A percentile compares a stretch with the other conserved stretches of the same genome.
phyloP scores from a whole-genome alignment of 1,139 yeast species.

The Candida labiduridarum region DNA sequence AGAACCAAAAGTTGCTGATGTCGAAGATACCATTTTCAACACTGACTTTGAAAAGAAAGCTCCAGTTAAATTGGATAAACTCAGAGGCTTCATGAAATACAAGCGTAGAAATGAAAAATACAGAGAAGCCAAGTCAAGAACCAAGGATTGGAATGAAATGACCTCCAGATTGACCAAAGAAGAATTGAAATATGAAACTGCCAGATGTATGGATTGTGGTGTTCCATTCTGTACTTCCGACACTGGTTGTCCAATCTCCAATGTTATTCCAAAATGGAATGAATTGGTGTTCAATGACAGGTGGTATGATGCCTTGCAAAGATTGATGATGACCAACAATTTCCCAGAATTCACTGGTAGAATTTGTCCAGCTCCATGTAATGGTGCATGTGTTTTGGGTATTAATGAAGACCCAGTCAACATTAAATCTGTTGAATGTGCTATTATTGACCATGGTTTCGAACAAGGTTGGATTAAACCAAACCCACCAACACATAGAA shows the following conservation, averaged over 20 bases:
- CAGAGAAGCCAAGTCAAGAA: constrained; percentile 74
- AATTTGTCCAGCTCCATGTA: constrained; percentile 99
- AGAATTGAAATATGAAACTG: constrained; percentile 88
- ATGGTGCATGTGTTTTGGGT: constrained; percentile 96
- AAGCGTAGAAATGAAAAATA: constrained; percentile 86
- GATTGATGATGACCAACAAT: constrained; percentile 93
- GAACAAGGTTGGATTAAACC: constrained; percentile 97
- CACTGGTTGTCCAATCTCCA: constrained; percentile 97
- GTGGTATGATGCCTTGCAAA: constrained; percentile 93
- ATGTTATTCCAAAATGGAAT: constrained; percentile 97
- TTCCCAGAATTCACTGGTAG: constrained; percentile 99
- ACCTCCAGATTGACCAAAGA: constrained; percentile 79
- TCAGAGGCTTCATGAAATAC: constrained; percentile 92
- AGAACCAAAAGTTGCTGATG: constrained; percentile 87
- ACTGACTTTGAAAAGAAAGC: constrained; percentile 64
- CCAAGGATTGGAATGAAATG: constrained; percentile 92
- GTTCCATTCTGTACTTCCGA: constrained; percentile 98
- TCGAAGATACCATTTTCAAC: constrained; percentile 86
- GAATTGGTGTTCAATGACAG: constrained; percentile 93
- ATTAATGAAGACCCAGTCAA: constrained; percentile 95
- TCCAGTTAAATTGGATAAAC: constrained; percentile 71
- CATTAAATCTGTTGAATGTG: constrained; percentile 93
- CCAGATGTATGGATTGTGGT: constrained; percentile 99
- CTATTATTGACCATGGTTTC: constrained; percentile 94
- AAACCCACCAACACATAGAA: constrained; percentile 72